phyloP scores from a whole-genome alignment of 2,329 filamentous ascomycete species.

The Trichoderma sp. region DNA sequence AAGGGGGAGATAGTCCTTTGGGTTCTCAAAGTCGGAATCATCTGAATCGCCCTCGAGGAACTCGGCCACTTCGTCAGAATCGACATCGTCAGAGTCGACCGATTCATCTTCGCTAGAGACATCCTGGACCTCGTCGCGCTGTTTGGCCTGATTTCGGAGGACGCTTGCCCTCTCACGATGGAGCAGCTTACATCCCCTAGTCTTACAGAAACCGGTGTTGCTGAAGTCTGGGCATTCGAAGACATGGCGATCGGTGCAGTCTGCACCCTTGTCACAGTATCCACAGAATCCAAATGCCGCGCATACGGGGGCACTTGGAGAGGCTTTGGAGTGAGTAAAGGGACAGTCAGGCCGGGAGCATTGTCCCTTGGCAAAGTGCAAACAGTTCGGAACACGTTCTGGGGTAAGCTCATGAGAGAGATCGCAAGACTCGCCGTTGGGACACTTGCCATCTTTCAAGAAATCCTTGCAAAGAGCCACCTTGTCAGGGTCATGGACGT shows the following conservation, averaged over 20 bases:
- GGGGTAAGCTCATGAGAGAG: conserved; percentile 84
- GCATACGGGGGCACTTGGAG: conserved; percentile 78
- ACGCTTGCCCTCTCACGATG: conserved; percentile 87
- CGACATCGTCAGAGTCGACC: conserved; percentile 74
- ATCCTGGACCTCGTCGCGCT: conserved; percentile 63
- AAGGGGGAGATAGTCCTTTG: conserved; percentile 60
- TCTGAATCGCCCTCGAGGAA: conserved; percentile 59
- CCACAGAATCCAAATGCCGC: conserved; percentile 81
- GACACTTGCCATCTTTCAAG: conserved; percentile 76
- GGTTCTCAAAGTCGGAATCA: conserved; percentile 57
- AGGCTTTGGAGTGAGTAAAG: conserved; percentile 82
- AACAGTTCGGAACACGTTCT: conserved; percentile 82
- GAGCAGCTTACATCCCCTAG: conserved; percentile 77
- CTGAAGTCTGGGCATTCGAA: conserved; percentile 94
- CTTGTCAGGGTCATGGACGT: conserved; percentile 80
- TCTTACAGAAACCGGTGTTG: conserved; percentile 82
- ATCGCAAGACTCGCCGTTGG: conserved; percentile 77
- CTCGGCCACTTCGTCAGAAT: conserved; percentile 73
- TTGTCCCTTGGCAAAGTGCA: conserved; percentile 87
- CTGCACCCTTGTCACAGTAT: conserved; percentile 80
- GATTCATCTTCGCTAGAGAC: conserved; percentile 76
- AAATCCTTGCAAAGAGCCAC: conserved; percentile 90
- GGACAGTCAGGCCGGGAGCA: conserved; percentile 85
- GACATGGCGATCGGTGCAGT: conserved; percentile 81
- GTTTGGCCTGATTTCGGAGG: conserved; percentile 66